Evolutionary conservation across 1,284 basidiomycete genomes (phyloP).

Genomic region (Sporisorium reilianum): DNA sequence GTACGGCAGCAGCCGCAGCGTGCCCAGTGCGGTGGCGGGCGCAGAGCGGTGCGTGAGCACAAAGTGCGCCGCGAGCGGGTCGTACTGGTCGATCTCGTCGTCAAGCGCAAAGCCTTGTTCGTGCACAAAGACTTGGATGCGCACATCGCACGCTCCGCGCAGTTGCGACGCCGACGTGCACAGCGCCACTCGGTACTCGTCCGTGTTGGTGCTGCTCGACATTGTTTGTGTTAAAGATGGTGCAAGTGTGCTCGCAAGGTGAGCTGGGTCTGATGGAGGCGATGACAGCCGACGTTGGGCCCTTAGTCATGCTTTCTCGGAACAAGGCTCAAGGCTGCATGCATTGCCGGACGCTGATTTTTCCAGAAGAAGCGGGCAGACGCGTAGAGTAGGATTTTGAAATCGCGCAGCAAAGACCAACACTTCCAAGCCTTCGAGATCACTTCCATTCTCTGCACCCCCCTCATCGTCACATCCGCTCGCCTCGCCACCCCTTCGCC

Average conservation of each 20-base stretch:
- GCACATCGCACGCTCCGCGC: slow-evolving; percentile 37
- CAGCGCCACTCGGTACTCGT: slow-evolving; percentile 32
- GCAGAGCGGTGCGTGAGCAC: slow-evolving; percentile 17
- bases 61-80: slow-evolving; percentile 49
- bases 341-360: slow-evolving; percentile 11
- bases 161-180: slow-evolving; percentile 41
- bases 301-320: neutral
- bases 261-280: neutral
- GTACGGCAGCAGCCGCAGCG: slow-evolving; percentile 40
- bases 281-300: neutral
- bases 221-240: slow-evolving; percentile 1
- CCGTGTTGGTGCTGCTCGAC: neutral
- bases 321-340: too few species aligned
- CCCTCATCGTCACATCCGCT: neutral
- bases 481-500: neutral
- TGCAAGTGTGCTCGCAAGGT: neutral
- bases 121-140: slow-evolving; percentile 56
- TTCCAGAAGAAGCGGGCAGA: neutral
- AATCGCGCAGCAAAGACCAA: neutral
- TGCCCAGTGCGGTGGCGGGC: slow-evolving; percentile 22
- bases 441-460: too few species aligned
- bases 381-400: slow-evolving; percentile 1
- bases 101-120: slow-evolving; percentile 57
- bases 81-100: slow-evolving; percentile 64
- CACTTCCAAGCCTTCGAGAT: slow-evolving; percentile 2